Evolutionary conservation across 148 eudicot genomes (phyloP), one percentile per base, ranked within the genome.

Genomic region (Persicaria maculosa): DNA sequence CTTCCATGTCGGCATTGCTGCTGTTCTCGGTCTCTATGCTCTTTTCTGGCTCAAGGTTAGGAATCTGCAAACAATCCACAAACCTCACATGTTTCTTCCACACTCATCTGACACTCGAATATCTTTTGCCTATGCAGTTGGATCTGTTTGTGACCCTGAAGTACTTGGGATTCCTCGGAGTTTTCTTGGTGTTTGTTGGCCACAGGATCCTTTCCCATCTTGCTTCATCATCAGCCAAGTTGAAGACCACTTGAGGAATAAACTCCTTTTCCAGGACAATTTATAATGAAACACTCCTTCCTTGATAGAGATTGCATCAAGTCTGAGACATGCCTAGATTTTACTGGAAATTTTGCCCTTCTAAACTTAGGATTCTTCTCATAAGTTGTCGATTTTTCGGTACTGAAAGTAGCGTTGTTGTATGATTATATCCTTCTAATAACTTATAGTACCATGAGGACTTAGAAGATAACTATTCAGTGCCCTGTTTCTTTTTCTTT

Each of bases 21-120:
- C 96, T 16, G 93, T 95, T 74, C 91, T 95, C 19, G 17, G 76
- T 45, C 92, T 95, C 58, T 95, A 92, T 71, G 77, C 44, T 4
- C 85, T 95, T 61, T 95, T 95, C 89, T 95, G 98, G 98, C 77
- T 88, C 76, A 94, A 91, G 98, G 98, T 94, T 44, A 74, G 68
- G 70, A 65, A 84, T 77, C 79, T 46, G 73, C 83, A 55, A 53
- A 31, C 20, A 44, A 62, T 69, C 3, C 7, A n/a, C 40, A n/a
- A 44, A 61, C 74, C 72, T 47, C 9, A 4, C 25, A 43, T 69
- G 70, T 69, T 53, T 50, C 40, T 20, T 22, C 9, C 9, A 50
- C 50, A 50, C 54, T 58, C n/a, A 1, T 68, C 25, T 65, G n/a
- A 46, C 17, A 6, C n/a, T 71, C 10, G 50, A 46, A 46, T 80